Evolutionary conservation across 257 asterid species (phyloP), one percentile per base, ranked within the genome.

Genomic region (Gentiana macrophylla): DNA sequence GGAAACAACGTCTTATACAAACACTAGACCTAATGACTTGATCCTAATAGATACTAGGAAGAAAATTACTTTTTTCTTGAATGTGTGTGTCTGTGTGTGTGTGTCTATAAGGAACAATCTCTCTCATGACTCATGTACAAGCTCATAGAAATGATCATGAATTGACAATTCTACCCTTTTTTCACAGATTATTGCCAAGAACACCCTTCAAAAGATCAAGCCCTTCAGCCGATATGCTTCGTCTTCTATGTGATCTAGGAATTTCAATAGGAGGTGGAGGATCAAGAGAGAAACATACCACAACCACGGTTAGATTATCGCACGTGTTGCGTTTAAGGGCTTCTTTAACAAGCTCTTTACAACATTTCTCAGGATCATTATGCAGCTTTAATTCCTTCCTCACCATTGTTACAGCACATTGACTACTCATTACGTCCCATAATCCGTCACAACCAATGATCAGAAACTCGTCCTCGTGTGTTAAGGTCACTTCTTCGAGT

Each of bases 381-480:
- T 89, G 97, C 41, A 50, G 15, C 95, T 83, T 89, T 4, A 89
- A 89, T 67, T 80, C 89, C 60, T 83, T 81, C 65, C 97, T 73
- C n/a, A 83, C 87, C 6, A 89, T 74, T 32, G 95, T 86, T 10
- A 89, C 95, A 0, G 95, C 95, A 32, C 77, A 89, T 53, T 83
- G 94, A 70, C 95, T 89, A 38, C 97, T 89, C 95, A 86, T 89
- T 9, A 89, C 92, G 46, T 89, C 95, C 97, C 97, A 89, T 11
- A 89, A 60, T 11, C 97, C 97, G 66, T 89, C 95, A 8, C 95
- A 83, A 1, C 95, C 97, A 1, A 86, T 83, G 33, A 89, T 82
- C 71, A 89, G 63, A 74, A 89, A 89, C 80, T 89, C 89, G 5
- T 89, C 97, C 72, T 86, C 95, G 57, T 79, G 92, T 3, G 81